Conservation (phyloP, 768 basidiomycete species). For the Termitomyces sp. region DNA sequence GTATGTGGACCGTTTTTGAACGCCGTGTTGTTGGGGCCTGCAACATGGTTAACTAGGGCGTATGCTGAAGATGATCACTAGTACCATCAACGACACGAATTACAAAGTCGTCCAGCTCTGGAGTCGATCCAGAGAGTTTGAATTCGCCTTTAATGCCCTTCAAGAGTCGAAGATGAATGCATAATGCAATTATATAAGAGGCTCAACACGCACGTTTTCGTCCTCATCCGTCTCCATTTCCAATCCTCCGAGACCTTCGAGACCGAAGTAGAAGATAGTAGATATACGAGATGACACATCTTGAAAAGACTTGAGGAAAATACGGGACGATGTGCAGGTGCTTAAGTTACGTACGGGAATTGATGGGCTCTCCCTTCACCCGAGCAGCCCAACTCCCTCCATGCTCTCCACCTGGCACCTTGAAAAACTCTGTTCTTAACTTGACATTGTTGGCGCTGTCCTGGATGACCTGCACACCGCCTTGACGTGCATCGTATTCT, state of each 20-base stretch:
- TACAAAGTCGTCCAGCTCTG: slow-evolving; percentile 79
- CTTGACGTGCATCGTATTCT: slow-evolving; percentile 80
- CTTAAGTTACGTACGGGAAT: slow-evolving; percentile 41
- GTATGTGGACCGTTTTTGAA: slow-evolving; percentile 54
- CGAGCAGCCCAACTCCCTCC: slow-evolving; percentile 90
- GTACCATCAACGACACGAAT: slow-evolving; percentile 78
- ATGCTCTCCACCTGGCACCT: slow-evolving; percentile 76
- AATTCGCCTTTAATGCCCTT: slow-evolving; percentile 76
- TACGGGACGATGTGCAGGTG: not conserved
- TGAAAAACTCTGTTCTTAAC: slow-evolving; percentile 81
- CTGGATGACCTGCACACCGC: slow-evolving; percentile 79
- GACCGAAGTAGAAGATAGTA: slow-evolving; percentile 80
- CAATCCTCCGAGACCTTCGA: slow-evolving; percentile 83
- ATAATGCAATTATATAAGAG: not conserved
- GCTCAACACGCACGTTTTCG: slow-evolving; percentile 53
- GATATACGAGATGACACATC: slow-evolving; percentile 61
- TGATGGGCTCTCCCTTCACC: slow-evolving; percentile 77
- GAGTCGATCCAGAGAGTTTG: slow-evolving; percentile 66
- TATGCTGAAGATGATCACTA: not conserved
- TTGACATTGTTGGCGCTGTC: slow-evolving; percentile 83
- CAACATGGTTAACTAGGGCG: slow-evolving; percentile 4
- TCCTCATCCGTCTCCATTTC: slow-evolving; percentile 76
- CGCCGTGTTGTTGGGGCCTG: slow-evolving; percentile 57
- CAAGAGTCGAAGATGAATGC: not conserved
- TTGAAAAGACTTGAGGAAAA: slow-evolving; percentile 14